phyloP scores from a whole-genome alignment of 2,329 filamentous ascomycete genomes.

The Plectosphaerella plurivora region DNA sequence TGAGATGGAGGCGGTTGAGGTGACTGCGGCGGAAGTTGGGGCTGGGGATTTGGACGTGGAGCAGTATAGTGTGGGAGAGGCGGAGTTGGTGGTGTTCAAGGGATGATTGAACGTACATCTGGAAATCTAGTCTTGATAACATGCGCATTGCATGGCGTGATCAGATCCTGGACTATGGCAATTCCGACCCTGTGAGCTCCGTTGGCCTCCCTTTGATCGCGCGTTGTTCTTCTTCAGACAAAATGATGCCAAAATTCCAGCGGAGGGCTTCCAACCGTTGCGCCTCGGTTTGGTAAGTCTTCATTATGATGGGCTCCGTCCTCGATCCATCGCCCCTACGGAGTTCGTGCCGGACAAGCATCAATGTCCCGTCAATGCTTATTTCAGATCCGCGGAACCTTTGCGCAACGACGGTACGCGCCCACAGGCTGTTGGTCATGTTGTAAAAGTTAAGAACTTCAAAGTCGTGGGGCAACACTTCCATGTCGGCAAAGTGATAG shows the following conservation, averaged over 20 bases:
- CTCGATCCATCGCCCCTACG: slow-evolving; percentile 26
- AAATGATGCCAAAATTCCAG: slow-evolving; percentile 43
- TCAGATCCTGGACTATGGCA: too few species aligned
- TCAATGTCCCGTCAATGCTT: slow-evolving; percentile 29
- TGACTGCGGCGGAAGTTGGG: too few species aligned
- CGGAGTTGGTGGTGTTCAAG: too few species aligned
- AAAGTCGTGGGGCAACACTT: slow-evolving; percentile 40
- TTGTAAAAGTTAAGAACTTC: slow-evolving; percentile 37
- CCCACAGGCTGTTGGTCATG: slow-evolving; percentile 29
- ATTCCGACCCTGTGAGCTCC: too few species aligned
- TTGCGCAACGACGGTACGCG: slow-evolving; percentile 25
- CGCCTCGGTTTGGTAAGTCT: slow-evolving; percentile 36
- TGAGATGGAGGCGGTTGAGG: too few species aligned
- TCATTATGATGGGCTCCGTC: slow-evolving; percentile 26
- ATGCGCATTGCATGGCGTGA: too few species aligned
- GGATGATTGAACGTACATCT: too few species aligned
- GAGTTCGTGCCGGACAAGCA: slow-evolving; percentile 36
- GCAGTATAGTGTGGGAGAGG: too few species aligned
- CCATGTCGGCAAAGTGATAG: slow-evolving; percentile 46
- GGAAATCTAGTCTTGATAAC: too few species aligned
- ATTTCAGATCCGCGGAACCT: background rate
- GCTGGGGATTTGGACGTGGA: too few species aligned
- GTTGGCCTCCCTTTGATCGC: slow-evolving; percentile 30
- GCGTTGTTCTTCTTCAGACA: slow-evolving; percentile 37
- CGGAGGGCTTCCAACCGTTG: slow-evolving; percentile 42